Percentiles rank a stretch among this genome's conserved stretches.
phyloP scores from a whole-genome alignment of 1,284 basidiomycete genomes.

The Phlebopus sp. region DNA sequence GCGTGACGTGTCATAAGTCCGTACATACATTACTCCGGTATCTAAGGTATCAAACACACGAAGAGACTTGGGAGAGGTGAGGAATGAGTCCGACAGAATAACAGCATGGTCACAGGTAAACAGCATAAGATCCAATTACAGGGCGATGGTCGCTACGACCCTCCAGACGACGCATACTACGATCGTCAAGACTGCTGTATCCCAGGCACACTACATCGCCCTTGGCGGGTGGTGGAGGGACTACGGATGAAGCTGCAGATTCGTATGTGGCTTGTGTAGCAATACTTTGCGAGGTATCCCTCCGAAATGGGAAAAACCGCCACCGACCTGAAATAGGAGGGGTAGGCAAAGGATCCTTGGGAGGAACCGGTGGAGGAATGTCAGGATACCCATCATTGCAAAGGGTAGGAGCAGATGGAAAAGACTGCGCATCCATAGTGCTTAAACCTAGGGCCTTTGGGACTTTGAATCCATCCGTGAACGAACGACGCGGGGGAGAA shows the following conservation, averaged over 20 bases:
- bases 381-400: conserved; percentile 20
- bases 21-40: conserved; percentile 14
- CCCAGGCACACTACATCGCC: conserved; percentile 68
- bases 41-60: conserved; percentile 18
- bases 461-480: conserved; percentile 5
- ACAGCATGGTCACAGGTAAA: conserved; percentile 45
- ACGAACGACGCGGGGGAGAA: conserved; percentile 17
- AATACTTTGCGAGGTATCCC: conserved; percentile 29
- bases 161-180: conserved; percentile 69
- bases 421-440: conserved; percentile 10
- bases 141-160: conserved; percentile 80
- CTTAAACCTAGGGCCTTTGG: conserved; percentile 4
- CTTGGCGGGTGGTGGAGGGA: conserved; percentile 35
- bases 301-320: conserved; percentile 58
- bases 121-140: conserved; percentile 70
- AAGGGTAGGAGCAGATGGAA: conserved; percentile 6
- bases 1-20: conserved; percentile 7
- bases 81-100: not conserved
- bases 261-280: conserved; percentile 30
- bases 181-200: conserved; percentile 75
- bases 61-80: conserved; percentile 4
- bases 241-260: conserved; percentile 21
- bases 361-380: conserved; percentile 23
- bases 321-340: conserved; percentile 42
- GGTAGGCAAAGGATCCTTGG: conserved; percentile 31